Percentiles rank a stretch among this genome's conserved stretches.
These are phyloP conservation scores for Phytomonas francai DNA, from an alignment of 208 protist genomes.

Conservation along the genomic window DNA sequence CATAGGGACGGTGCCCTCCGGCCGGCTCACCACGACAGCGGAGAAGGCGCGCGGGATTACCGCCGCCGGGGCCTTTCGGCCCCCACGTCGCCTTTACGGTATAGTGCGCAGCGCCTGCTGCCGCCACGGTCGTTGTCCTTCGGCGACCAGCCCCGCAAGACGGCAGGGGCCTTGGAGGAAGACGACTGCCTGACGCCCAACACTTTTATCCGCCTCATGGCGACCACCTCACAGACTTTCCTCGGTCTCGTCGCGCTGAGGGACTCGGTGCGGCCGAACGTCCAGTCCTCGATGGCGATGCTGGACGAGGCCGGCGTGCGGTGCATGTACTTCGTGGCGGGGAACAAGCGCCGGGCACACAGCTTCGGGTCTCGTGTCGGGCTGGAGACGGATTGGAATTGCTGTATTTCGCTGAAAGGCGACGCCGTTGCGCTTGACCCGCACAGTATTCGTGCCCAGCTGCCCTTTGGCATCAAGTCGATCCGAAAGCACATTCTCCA, in stretches of 20 bases:
- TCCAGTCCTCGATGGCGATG: conserved; percentile 61
- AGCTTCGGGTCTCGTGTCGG: conserved; percentile 88
- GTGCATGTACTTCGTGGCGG: conserved; percentile 89
- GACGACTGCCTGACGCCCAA: conserved; percentile 47
- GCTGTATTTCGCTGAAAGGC: conserved; percentile 90
- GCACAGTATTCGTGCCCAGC: conserved; percentile 85
- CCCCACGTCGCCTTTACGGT: conserved; percentile 17
- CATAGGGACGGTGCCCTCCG: background rate
- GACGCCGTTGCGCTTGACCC: conserved; percentile 74
- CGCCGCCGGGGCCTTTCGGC: background rate
- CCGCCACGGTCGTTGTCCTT: conserved; percentile 23
- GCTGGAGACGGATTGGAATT: conserved; percentile 94
- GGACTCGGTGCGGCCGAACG: conserved; percentile 78
- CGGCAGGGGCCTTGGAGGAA: conserved; percentile 29
- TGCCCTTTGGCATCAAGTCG: conserved; percentile 90
- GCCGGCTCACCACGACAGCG: background rate
- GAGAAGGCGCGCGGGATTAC: background rate
- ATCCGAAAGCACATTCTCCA: conserved; percentile 90
- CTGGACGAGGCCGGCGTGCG: conserved; percentile 89
- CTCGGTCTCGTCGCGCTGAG: conserved; percentile 83
- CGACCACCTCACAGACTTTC: conserved; percentile 78
- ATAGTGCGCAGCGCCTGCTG: conserved; percentile 14
- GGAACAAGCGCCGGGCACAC: conserved; percentile 84
- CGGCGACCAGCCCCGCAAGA: conserved; percentile 24
- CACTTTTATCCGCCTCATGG: conserved; percentile 56